phyloP scores from a whole-genome alignment of 306 rosid genomes.

The Styphnolobium japonicum region DNA sequence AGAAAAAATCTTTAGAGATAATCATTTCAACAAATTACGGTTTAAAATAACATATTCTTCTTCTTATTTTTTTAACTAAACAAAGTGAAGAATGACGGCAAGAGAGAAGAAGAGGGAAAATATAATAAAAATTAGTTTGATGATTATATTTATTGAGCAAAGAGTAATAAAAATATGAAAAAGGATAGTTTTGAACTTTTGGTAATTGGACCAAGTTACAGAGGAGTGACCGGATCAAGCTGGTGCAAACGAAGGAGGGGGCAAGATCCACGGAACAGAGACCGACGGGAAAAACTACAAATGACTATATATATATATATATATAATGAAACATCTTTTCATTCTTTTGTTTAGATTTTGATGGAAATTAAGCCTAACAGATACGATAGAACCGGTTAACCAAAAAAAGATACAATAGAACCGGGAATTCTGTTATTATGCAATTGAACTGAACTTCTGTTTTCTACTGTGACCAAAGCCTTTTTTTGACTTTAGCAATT shows the following conservation, averaged over 20 bases:
- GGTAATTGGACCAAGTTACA: background rate
- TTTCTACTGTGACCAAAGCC: background rate
- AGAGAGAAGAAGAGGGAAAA: background rate
- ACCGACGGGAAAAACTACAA: background rate
- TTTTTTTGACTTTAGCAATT: too few species aligned
- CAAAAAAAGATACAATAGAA: background rate
- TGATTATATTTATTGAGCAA: background rate
- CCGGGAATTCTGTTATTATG: background rate
- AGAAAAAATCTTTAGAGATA: too few species aligned
- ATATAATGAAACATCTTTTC: too few species aligned
- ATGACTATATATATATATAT: too few species aligned
- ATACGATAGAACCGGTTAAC: background rate
- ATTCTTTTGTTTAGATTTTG: background rate
- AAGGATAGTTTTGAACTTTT: background rate
- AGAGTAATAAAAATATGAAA: background rate
- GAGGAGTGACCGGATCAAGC: slow-evolving; percentile 17
- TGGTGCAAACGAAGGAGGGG: background rate
- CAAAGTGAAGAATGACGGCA: background rate
- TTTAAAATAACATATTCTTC: too few species aligned
- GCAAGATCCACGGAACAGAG: background rate
- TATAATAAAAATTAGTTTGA: background rate
- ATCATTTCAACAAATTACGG: too few species aligned
- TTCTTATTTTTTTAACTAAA: too few species aligned
- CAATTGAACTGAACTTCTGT: too few species aligned
- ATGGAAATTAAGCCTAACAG: background rate